phyloP scores from a whole-genome alignment of 176 grass and related monocot species.

The Dactylis glomerata region DNA sequence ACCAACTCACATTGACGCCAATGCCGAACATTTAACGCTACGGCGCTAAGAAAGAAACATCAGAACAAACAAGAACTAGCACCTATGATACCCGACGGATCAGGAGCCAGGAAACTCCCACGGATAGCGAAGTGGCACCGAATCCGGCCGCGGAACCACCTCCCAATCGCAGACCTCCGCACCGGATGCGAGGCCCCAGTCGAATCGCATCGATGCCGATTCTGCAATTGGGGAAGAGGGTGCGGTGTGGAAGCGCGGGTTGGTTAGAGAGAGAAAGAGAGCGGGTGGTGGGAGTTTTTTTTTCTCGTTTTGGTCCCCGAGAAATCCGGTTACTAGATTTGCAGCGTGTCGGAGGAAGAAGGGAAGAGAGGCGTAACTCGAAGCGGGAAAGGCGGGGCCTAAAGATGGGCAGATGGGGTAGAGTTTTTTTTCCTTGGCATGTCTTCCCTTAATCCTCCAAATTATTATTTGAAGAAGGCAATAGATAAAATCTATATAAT shows the following conservation, averaged over 20 bases:
- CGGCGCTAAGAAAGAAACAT: neutral
- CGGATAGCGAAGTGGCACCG: constrained; percentile 4
- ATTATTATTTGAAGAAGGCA: too few species aligned
- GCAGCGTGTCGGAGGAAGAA: neutral
- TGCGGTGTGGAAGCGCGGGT: neutral
- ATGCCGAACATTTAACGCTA: neutral
- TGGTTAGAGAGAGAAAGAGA: neutral
- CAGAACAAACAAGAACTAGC: neutral
- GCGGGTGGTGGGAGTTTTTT: constrained; percentile 19
- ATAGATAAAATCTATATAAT: too few species aligned
- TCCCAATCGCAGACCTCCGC: constrained; percentile 23
- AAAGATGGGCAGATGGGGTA: neutral
- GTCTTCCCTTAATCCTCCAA: too few species aligned
- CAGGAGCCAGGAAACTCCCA: constrained; percentile 8
- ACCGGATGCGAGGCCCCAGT: constrained; percentile 26
- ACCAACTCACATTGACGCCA: neutral
- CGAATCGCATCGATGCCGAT: constrained; percentile 40
- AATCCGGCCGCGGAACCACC: constrained; percentile 11
- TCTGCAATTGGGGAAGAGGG: neutral
- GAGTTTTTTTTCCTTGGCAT: neutral
- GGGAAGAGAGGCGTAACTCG: neutral
- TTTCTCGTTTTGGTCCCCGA: neutral
- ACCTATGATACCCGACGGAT: neutral
- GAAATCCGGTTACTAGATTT: constrained; percentile 13
- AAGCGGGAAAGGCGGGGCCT: neutral